phyloP scores from a whole-genome alignment of 768 basidiomycete species.

The Tricholoma bakamatsutake region DNA sequence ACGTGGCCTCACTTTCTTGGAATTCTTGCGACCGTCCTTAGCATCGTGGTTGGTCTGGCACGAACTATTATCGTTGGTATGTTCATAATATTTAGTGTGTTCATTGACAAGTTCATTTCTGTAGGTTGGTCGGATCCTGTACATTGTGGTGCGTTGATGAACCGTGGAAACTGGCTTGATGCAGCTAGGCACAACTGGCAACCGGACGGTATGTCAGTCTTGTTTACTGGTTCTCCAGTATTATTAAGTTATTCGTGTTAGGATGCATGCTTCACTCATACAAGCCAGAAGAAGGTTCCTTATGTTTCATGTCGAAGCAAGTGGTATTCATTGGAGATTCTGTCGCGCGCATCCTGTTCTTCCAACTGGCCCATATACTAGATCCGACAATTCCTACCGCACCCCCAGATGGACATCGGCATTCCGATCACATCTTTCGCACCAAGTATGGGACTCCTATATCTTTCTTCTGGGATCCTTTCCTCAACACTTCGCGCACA shows the following conservation, averaged over 20 bases:
- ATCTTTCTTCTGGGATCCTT: conserved; percentile 83
- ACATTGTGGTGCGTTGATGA: conserved; percentile 68
- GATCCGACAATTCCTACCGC: conserved; percentile 54
- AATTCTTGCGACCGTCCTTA: conserved; percentile 26
- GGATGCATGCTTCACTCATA: conserved; percentile 80
- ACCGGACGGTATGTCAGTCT: conserved; percentile 58
- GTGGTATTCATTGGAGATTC: conserved; percentile 85
- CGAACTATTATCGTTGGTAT: conserved; percentile 26
- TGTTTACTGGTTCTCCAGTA: neutral
- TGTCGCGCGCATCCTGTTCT: conserved; percentile 74
- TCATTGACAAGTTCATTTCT: neutral
- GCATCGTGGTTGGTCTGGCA: conserved; percentile 34
- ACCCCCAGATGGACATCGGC: conserved; percentile 56
- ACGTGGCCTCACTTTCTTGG: conserved; percentile 41
- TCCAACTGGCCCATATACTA: conserved; percentile 57
- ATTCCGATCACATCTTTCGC: conserved; percentile 52
- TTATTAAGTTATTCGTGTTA: conserved; percentile 19
- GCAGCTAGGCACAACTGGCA: conserved; percentile 69
- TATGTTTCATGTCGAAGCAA: conserved; percentile 52
- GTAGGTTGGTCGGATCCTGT: conserved; percentile 68
- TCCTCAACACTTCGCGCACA: conserved; percentile 63
- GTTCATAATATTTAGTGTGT: neutral
- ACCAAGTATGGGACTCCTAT: conserved; percentile 43
- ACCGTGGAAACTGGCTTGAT: conserved; percentile 77
- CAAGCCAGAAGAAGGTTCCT: conserved; percentile 42